Base-by-base conservation (phyloP, 2,329 filamentous ascomycete genomes). In the Cladosporium velox region DNA sequence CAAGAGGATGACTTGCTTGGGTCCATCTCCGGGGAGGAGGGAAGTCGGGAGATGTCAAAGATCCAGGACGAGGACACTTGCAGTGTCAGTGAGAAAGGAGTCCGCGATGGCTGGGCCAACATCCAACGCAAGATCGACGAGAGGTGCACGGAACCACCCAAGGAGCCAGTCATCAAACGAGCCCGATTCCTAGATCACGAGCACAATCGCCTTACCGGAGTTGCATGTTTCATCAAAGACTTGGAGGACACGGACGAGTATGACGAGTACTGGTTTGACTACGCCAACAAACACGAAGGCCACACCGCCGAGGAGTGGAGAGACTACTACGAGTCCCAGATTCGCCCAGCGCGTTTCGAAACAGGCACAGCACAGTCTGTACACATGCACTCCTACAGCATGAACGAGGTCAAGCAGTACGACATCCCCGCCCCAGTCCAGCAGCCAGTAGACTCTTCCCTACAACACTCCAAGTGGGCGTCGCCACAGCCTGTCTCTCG, bases 211-310 rank as follows among this genome's bases (percentile, higher is more conserved):
- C 51, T 74, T 2, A 54, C 66, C 4, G 69, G 70, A 12, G 44
- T 65, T 12, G 72, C 71, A 12, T 59, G 30, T 35, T 71, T 67
- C 47, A 65, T 73, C 51, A 71, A 73, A 26, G 68, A 71, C 2
- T 66, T 66, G 67, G 32, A 47, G n/a, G n/a, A 60, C 11, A 44
- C 63, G 11, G 67, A 67, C 28, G 67, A 71, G 44, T 63, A 66
- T 5, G 57, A 30, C 4, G 52, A 65, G 12, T 24, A 66, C 15
- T 71, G 70, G 65, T n/a, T 59, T n/a, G 41, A 66, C 8, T 63
- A 69, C 35, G 69, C 67, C 11, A 65, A 47, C n/a, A 15, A 59
- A 7, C 34, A 65, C 15, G 60, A 61, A 1, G 60, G 65, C n/a
- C 70, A 71, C 51, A 67, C 64, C 26, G 64, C 70, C 2, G 35